These are phyloP conservation scores for Coemansia sp. DNA, from an alignment of 192 early-diverging fungal genomes.

Conservation along the genomic window DNA sequence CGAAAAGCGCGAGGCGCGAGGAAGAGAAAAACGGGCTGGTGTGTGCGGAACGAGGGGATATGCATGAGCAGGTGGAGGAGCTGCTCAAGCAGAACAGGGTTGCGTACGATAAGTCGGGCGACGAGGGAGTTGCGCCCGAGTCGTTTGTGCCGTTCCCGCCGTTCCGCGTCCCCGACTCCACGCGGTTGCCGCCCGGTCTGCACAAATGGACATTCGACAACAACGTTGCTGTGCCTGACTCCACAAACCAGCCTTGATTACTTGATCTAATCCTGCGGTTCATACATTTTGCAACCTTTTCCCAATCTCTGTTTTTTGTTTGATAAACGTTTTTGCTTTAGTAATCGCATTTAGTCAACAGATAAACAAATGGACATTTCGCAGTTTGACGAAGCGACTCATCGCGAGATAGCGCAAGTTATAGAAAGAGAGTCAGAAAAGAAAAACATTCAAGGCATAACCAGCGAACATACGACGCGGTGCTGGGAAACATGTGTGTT, in stretches of 20 bases:
- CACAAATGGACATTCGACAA: constrained; percentile 43
- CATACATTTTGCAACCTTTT: not conserved
- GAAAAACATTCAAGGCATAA: constrained; percentile 57
- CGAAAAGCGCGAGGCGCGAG: constrained; percentile 20
- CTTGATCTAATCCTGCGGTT: not conserved
- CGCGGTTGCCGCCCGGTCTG: constrained; percentile 36
- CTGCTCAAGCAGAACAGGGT: constrained; percentile 41
- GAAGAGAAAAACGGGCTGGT: constrained; percentile 27
- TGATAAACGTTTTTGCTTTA: not conserved
- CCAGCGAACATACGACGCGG: constrained; percentile 62
- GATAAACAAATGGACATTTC: constrained; percentile 7
- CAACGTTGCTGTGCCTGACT: constrained; percentile 25
- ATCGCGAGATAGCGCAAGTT: constrained; percentile 58
- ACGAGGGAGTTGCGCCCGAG: constrained; percentile 33
- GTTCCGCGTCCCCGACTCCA: constrained; percentile 31
- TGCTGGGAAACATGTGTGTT: constrained; percentile 72
- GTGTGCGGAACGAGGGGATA: constrained; percentile 23
- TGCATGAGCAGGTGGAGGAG: constrained; percentile 37
- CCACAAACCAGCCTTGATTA: not conserved
- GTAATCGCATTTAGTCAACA: not conserved
- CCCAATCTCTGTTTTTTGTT: not conserved
- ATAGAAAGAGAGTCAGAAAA: constrained; percentile 61
- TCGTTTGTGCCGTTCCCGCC: constrained; percentile 45
- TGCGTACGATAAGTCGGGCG: constrained; percentile 30
- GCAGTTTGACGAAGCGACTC: constrained; percentile 55